These are phyloP conservation scores for Tremellales sp. DNA, from an alignment of 1,284 basidiomycete species.

Conservation along the genomic window DNA sequence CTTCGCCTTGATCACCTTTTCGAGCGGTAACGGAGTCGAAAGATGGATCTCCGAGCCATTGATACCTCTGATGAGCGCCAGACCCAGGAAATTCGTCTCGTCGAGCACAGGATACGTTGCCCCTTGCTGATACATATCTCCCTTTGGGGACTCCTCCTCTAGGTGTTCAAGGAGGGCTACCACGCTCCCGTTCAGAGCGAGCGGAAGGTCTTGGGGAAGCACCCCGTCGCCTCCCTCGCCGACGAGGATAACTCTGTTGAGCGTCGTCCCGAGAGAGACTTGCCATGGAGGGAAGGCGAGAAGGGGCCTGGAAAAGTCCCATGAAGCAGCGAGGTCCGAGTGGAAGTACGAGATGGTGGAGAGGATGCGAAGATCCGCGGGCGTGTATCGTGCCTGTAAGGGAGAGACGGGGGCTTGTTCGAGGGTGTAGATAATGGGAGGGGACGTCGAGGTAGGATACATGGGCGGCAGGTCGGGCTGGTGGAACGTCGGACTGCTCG, in stretches of 20 bases:
- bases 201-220: constrained; percentile 59
- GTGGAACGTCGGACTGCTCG: constrained; percentile 23
- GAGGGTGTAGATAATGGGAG: constrained; percentile 14
- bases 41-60: constrained; percentile 57
- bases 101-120: constrained; percentile 56
- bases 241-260: constrained; percentile 62
- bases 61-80: constrained; percentile 68
- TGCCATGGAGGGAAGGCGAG: constrained; percentile 65
- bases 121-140: constrained; percentile 57
- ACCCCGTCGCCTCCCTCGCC: constrained; percentile 74
- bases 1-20: constrained; percentile 50
- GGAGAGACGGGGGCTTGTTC: constrained; percentile 41
- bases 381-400: constrained; percentile 56
- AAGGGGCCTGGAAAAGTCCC: constrained; percentile 69
- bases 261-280: constrained; percentile 55
- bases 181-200: constrained; percentile 74
- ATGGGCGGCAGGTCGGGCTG: constrained; percentile 13
- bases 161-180: constrained; percentile 65
- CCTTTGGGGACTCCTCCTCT: constrained; percentile 6
- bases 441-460: not conserved
- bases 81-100: constrained; percentile 61
- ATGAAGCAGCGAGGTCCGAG: constrained; percentile 50
- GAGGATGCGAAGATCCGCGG: constrained; percentile 70
- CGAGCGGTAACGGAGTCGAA: constrained; percentile 64
- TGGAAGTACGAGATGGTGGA: constrained; percentile 80